Percentiles rank a stretch among this genome's conserved stretches.
phyloP scores from a whole-genome alignment of 345 rosid species.

The Populus pruinosa region DNA sequence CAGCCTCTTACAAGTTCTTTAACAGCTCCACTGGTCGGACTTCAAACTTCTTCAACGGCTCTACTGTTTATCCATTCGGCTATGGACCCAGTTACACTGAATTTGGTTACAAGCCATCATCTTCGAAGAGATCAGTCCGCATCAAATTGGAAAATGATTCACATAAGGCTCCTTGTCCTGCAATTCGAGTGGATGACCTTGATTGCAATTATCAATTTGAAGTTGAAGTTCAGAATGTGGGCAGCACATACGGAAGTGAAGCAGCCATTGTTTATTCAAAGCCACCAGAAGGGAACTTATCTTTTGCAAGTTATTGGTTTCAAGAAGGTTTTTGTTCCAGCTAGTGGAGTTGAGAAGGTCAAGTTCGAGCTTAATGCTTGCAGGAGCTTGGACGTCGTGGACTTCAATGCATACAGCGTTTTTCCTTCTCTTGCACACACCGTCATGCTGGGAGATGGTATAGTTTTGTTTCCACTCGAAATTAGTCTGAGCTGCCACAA shows the following conservation, averaged over 20 bases:
- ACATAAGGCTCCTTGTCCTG: slow-evolving; percentile 14
- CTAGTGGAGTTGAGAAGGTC: background rate
- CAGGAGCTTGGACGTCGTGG: slow-evolving; percentile 5
- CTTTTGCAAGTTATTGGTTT: slow-evolving; percentile 11
- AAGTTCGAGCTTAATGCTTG: slow-evolving; percentile 4
- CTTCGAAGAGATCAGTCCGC: background rate
- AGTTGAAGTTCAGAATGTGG: slow-evolving; percentile 7
- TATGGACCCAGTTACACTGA: slow-evolving; percentile 51
- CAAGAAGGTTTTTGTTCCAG: slow-evolving; percentile 11
- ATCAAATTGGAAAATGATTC: background rate
- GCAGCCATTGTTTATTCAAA: slow-evolving; percentile 7
- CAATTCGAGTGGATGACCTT: background rate
- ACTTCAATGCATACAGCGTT: slow-evolving; percentile 4
- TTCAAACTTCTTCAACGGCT: slow-evolving; percentile 52
- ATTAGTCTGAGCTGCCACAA: background rate
- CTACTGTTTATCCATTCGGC: slow-evolving; percentile 49
- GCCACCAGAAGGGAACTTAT: slow-evolving; percentile 12
- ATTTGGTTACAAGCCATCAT: slow-evolving; percentile 8
- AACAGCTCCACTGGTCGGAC: slow-evolving; percentile 54
- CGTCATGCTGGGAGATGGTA: background rate
- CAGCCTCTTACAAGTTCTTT: too few species aligned
- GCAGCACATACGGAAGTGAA: slow-evolving; percentile 9
- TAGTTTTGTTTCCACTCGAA: background rate
- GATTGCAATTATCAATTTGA: background rate
- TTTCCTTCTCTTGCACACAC: slow-evolving; percentile 11